Evolutionary conservation across 345 rosid genomes (phyloP).

Genomic region (Mercurialis annua): DNA sequence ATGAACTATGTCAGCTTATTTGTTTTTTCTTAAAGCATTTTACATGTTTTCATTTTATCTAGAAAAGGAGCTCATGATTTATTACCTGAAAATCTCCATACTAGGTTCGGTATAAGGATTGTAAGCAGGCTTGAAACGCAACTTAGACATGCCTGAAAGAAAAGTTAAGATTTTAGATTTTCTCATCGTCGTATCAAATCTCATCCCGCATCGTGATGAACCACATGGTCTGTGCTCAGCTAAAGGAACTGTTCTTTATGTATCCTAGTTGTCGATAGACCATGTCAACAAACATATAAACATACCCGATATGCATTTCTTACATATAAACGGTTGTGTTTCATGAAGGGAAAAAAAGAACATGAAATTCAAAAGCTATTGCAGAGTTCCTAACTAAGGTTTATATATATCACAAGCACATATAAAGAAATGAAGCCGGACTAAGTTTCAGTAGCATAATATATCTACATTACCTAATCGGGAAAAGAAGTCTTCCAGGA

Average conservation of each 20-base stretch:
- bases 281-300: neutral
- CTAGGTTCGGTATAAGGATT: conserved; percentile 98
- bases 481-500: conserved; percentile 79
- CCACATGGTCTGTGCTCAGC: neutral
- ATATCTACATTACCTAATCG: conserved; percentile 60
- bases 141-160: conserved; percentile 73
- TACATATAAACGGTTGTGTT: neutral
- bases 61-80: conserved; percentile 2
- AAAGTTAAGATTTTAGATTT: neutral
- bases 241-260: neutral
- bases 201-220: neutral
- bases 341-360: neutral
- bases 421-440: too few relatives aligned
- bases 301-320: neutral
- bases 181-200: conserved; percentile 4
- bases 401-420: too few relatives aligned
- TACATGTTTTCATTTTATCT: neutral
- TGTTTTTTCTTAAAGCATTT: neutral
- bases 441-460: neutral
- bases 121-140: conserved; percentile 91
- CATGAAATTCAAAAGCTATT: neutral
- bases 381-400: too few relatives aligned
- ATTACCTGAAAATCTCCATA: conserved; percentile 91
- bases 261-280: neutral
- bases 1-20: conserved; percentile 2